Evolutionary conservation across 352 stramenopile genomes (phyloP).

Genomic region (Globisporangium polare): DNA sequence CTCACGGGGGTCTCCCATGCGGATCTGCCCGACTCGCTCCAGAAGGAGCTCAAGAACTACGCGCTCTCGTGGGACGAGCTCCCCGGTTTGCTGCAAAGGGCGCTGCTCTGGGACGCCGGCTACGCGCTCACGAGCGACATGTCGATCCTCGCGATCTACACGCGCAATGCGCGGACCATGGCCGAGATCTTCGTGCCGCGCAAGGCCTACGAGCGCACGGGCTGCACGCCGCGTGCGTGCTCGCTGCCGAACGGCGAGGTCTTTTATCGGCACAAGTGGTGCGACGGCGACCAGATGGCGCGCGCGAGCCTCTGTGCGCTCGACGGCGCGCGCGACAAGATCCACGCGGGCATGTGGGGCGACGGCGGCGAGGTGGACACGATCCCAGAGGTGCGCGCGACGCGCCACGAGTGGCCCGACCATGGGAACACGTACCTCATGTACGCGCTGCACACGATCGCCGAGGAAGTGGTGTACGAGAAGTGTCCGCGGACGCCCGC

Average conservation of each 20-base stretch:
- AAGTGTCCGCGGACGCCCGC: constrained; percentile 45
- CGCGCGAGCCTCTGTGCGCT: constrained; percentile 50
- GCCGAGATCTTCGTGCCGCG: constrained; percentile 50
- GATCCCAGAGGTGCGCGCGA: constrained; percentile 43
- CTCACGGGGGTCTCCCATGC: constrained; percentile 21
- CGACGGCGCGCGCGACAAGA: constrained; percentile 28
- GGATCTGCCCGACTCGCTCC: constrained; percentile 28
- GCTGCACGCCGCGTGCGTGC: constrained; percentile 32
- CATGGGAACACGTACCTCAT: constrained; percentile 35
- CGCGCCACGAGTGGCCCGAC: constrained; percentile 45
- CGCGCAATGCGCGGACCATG: constrained; percentile 62
- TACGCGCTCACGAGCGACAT: constrained; percentile 42
- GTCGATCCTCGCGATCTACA: constrained; percentile 45
- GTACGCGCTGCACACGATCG: constrained; percentile 48
- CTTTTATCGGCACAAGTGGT: constrained; percentile 39
- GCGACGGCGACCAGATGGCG: constrained; percentile 38
- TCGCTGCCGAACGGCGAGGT: constrained; percentile 20
- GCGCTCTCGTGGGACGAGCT: constrained; percentile 46
- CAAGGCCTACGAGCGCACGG: constrained; percentile 53
- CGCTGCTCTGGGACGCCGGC: constrained; percentile 64
- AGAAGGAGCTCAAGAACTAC: constrained; percentile 25
- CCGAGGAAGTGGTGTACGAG: constrained; percentile 38
- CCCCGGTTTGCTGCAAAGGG: constrained; percentile 53
- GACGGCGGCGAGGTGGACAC: constrained; percentile 47
- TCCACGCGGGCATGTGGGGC: constrained; percentile 51